Conservation (phyloP, 768 basidiomycete species). For the Pleurotus salmoneostramineus region DNA sequence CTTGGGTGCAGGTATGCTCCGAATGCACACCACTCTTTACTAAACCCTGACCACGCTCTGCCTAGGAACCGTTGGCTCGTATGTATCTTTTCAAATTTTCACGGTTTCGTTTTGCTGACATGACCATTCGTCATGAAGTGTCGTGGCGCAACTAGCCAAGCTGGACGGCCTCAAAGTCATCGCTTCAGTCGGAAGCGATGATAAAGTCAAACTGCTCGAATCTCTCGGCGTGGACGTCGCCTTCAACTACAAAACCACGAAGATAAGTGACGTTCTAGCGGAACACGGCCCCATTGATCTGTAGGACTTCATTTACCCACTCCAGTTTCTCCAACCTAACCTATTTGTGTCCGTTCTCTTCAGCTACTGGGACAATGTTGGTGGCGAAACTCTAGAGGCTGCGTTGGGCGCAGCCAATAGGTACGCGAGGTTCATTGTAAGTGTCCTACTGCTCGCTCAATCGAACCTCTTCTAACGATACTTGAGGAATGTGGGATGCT, state of each 20-base stretch:
- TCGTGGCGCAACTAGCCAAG: slow-evolving; percentile 51
- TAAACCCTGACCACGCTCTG: neutral
- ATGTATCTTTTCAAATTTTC: slow-evolving; percentile 15
- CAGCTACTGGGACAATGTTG: slow-evolving; percentile 37
- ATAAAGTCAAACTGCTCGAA: slow-evolving; percentile 62
- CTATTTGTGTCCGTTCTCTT: neutral
- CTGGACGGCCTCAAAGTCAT: slow-evolving; percentile 60
- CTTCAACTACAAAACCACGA: slow-evolving; percentile 70
- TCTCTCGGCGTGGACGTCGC: slow-evolving; percentile 64
- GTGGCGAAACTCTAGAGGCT: slow-evolving; percentile 37
- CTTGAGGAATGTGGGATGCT: slow-evolving; percentile 1
- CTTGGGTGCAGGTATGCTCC: slow-evolving; percentile 29
- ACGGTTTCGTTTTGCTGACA: neutral
- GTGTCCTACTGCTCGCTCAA: slow-evolving; percentile 7
- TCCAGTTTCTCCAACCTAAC: neutral
- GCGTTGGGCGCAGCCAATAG: slow-evolving; percentile 30
- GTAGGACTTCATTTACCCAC: slow-evolving; percentile 17
- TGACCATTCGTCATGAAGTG: slow-evolving; percentile 16
- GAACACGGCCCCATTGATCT: slow-evolving; percentile 51
- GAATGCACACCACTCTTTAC: neutral
- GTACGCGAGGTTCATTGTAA: slow-evolving; percentile 38
- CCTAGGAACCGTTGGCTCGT: slow-evolving; percentile 57
- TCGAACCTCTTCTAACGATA: neutral
- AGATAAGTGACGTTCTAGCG: slow-evolving; percentile 45
- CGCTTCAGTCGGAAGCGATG: slow-evolving; percentile 68